Conservation (phyloP, 2,329 filamentous ascomycete genomes). For the Beauveria caledonica region DNA sequence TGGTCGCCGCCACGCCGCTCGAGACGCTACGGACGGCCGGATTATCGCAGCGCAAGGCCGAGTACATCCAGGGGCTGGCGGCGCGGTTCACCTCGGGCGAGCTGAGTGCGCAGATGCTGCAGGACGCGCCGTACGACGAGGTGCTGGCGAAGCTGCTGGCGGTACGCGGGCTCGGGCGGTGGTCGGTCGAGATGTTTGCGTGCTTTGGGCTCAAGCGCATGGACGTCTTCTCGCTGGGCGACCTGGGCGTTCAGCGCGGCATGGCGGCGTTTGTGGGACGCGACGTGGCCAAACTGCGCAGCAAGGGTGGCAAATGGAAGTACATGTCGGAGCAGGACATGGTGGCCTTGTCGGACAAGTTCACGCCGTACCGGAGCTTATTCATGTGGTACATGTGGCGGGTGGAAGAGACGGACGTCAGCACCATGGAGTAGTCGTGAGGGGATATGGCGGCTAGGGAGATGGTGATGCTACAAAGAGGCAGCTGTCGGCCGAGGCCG, state of each 20-base stretch:
- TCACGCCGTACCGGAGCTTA: conserved; percentile 78
- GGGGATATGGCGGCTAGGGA: too few relatives aligned
- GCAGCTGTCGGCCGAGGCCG: too few relatives aligned
- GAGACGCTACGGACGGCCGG: conserved; percentile 72
- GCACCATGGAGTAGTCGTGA: conserved; percentile 38
- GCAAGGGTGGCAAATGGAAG: conserved; percentile 84
- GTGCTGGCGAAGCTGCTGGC: conserved; percentile 74
- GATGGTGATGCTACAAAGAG: background rate
- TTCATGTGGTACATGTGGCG: conserved; percentile 99
- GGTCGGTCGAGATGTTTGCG: conserved; percentile 98
- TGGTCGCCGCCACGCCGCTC: conserved; percentile 58
- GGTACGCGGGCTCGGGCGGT: conserved; percentile 77
- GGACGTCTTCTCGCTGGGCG: conserved; percentile 88
- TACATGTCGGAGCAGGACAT: conserved; percentile 96
- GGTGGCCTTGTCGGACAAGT: conserved; percentile 70
- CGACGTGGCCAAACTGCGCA: conserved; percentile 77
- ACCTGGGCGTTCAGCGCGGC: conserved; percentile 88
- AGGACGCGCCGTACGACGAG: conserved; percentile 75
- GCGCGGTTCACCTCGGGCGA: conserved; percentile 71
- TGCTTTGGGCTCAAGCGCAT: conserved; percentile 89
- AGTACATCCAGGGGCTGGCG: conserved; percentile 83
- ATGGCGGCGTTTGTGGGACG: conserved; percentile 82
- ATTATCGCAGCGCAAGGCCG: conserved; percentile 87
- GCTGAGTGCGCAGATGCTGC: conserved; percentile 66
- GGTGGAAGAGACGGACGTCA: conserved; percentile 70